A percentile compares a stretch with the other conserved stretches of the same genome.
Evolutionary conservation across 2,329 filamentous ascomycete species (phyloP).

Genomic region (Cadophora gregata): DNA sequence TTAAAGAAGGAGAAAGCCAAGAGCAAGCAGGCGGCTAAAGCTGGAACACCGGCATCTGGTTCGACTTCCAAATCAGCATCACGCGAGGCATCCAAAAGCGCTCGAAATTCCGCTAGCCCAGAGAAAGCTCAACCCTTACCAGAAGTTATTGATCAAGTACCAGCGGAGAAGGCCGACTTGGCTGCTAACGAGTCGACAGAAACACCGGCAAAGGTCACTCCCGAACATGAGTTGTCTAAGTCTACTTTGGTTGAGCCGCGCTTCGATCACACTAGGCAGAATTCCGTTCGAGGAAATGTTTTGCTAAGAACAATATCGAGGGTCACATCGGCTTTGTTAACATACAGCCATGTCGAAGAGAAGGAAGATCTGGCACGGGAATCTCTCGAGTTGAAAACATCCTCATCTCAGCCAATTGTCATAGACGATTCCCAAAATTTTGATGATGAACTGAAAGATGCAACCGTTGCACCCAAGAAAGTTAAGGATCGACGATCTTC

Average conservation of each 20-base stretch:
- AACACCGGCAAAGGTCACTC: not conserved
- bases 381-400: not conserved
- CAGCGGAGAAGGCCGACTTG: not conserved
- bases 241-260: not conserved
- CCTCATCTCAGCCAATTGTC: not conserved
- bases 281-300: no score
- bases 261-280: not conserved
- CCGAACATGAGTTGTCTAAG: not conserved
- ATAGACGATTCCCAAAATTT: constrained; percentile 5
- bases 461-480: not conserved
- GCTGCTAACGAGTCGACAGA: not conserved
- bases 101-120: not conserved
- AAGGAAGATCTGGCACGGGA: not conserved
- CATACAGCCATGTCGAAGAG: not conserved
- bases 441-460: not conserved
- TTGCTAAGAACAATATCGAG: not conserved
- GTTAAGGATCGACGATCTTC: not conserved
- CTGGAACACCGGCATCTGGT: not conserved
- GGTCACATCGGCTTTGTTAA: not conserved
- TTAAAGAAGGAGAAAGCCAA: constrained; percentile 10
- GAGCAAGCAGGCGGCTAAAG: constrained; percentile 21
- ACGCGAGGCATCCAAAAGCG: constrained; percentile 17
- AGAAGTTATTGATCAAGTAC: not conserved
- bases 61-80: constrained; percentile 15
- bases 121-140: not conserved